These are phyloP conservation scores for Colletotrichum sp. DNA, from an alignment of 2,329 filamentous ascomycete species.

Conservation along the genomic window DNA sequence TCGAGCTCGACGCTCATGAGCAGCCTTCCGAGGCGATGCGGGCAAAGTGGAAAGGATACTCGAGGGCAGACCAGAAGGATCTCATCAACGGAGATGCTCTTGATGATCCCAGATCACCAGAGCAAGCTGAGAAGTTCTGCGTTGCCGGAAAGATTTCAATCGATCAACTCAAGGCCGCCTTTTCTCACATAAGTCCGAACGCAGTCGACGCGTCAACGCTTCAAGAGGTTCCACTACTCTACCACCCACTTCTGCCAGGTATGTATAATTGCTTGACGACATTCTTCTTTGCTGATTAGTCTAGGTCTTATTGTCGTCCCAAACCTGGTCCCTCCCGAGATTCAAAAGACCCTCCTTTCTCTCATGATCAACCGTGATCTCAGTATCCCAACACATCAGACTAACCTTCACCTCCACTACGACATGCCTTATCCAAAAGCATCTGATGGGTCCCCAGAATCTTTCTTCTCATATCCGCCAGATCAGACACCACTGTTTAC, in stretches of 20 bases:
- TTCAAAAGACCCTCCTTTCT: conserved; percentile 74
- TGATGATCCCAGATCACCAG: conserved; percentile 46
- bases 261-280: conserved; percentile 7
- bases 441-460: conserved; percentile 28
- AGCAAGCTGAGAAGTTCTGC: conserved; percentile 48
- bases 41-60: conserved; percentile 76
- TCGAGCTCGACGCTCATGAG: conserved; percentile 75
- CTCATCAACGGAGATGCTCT: conserved; percentile 61
- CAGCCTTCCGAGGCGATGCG: conserved; percentile 75
- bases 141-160: conserved; percentile 47
- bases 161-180: conserved; percentile 47
- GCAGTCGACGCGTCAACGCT: conserved; percentile 32
- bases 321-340: conserved; percentile 69
- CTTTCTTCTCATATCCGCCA: conserved; percentile 60
- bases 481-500: conserved; percentile 58
- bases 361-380: conserved; percentile 80
- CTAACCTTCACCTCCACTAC: conserved; percentile 90
- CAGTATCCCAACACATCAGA: conserved; percentile 75
- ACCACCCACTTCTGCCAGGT: conserved; percentile 74
- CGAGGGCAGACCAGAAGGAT: conserved; percentile 59
- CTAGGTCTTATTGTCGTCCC: conserved; percentile 82
- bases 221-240: conserved; percentile 59
- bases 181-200: conserved; percentile 42
- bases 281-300: not conserved
- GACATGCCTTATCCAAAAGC: conserved; percentile 62